Base-by-base conservation (phyloP, 2,329 filamentous ascomycete species). In the Colletotrichum eleusines region DNA sequence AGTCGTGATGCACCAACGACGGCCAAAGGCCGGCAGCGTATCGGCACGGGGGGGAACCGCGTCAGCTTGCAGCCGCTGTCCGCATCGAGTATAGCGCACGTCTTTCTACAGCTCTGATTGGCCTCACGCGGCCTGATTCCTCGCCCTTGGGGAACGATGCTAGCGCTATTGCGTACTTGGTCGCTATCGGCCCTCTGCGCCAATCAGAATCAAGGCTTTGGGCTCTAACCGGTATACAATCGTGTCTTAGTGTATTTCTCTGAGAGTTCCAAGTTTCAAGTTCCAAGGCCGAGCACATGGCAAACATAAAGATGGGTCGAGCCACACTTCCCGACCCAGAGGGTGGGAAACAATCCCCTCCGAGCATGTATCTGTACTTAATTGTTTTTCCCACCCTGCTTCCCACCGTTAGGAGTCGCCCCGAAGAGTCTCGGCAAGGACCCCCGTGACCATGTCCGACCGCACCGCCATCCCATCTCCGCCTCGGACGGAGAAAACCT, bases 401-500 rank as follows among this genome's bases (percentile, higher is more conserved):
- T n/a, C 31, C n/a, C 23, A 5, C 12, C 20, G 31, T 12, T 38
- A 14, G 20, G 5, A 23, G 35, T 38, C 53, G 5, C 18, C 20
- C 18, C 40, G 40, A 55, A n/a, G 35, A 38, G 4, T 38, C 31
- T 28, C 26, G n/a, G 31, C 8, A 26, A 11, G 14, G 9, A 28
- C 16, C 2, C 5, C 33, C 33, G n/a, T 23, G 44, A 54, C 12
- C 11, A 71, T 71, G 68, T 8, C 63, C 20, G 63, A 67, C 38
- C 11, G 51, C 58, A 50, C 51, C 23, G 23, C 69, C 53, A 35
- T 58, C 59, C 54, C 14, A 50, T 23, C 44, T 26, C 51, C 68
- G 8, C 28, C 33, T 14, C 51, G 35, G 33, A 40, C 57, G 11
- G 73, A 75, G 65, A 75, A 77, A 33, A 87, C 84, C 0, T 88